Conservation (phyloP, 2,329 filamentous ascomycete species). For the Aphanocladium album region DNA sequence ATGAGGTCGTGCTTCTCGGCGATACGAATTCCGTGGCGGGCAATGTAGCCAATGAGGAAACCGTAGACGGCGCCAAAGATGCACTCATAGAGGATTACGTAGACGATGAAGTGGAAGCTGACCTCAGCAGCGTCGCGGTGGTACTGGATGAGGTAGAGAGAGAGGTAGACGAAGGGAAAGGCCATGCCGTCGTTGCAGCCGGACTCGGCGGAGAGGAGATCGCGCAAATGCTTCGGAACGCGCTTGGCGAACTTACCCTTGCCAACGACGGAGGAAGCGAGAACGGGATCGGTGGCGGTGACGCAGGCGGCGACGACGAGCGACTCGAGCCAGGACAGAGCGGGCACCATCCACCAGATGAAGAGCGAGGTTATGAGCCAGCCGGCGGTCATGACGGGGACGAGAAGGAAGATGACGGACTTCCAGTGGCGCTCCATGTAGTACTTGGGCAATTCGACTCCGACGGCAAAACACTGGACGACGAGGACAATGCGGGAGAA, state of each 20-base stretch:
- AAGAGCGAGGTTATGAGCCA: conserved; percentile 92
- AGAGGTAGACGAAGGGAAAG: conserved; percentile 94
- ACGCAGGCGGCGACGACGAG: conserved; percentile 87
- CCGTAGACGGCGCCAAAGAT: conserved; percentile 87
- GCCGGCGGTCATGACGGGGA: conserved; percentile 96
- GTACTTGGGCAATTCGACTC: conserved; percentile 82
- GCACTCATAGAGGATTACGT: conserved; percentile 91
- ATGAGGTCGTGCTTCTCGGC: conserved; percentile 83
- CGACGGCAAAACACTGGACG: conserved; percentile 88
- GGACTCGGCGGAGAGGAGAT: conserved; percentile 90
- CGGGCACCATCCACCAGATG: conserved; percentile 82
- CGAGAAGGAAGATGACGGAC: conserved; percentile 78
- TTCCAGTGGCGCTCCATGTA: conserved; percentile 99
- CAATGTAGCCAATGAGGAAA: conserved; percentile 81
- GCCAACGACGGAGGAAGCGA: conserved; percentile 95
- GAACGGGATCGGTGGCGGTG: conserved; percentile 92
- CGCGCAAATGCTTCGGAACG: conserved; percentile 94
- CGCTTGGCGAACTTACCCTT: conserved; percentile 98
- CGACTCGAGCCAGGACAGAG: conserved; percentile 83
- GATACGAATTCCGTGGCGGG: conserved; percentile 81
- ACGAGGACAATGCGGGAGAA: conserved; percentile 86
- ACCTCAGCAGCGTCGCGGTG: conserved; percentile 63
- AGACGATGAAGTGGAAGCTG: conserved; percentile 80
- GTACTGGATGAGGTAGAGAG: conserved; percentile 84
- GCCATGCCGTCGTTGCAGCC: conserved; percentile 99